Percentiles rank a stretch among this genome's conserved stretches.
Conservation (phyloP, 2,329 filamentous ascomycete species). For the Penicillium sumatraense region DNA sequence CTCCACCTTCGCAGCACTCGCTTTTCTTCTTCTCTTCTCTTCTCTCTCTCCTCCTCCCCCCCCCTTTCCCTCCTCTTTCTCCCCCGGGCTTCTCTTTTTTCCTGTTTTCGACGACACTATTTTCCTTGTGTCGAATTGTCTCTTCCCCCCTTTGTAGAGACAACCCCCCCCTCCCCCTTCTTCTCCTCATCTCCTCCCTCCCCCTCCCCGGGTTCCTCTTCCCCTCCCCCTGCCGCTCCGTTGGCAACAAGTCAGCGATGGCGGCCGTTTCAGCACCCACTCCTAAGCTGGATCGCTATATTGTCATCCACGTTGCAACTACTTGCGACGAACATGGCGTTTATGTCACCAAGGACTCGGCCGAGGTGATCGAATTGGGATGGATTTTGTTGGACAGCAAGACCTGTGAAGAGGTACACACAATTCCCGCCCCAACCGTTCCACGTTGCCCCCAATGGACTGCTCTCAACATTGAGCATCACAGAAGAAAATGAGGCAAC, state of each 20-base stretch:
- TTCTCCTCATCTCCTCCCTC: slow-evolving; percentile 14
- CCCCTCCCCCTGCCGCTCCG: slow-evolving; percentile 30
- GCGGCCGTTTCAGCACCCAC: slow-evolving; percentile 56
- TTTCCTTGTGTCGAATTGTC: slow-evolving; percentile 35
- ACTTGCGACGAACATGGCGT: slow-evolving; percentile 99
- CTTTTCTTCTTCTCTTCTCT: slow-evolving; percentile 16
- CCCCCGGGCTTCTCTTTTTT: slow-evolving; percentile 27
- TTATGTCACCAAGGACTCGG: slow-evolving; percentile 98
- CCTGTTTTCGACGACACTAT: slow-evolving; percentile 27
- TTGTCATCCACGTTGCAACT: slow-evolving; percentile 97
- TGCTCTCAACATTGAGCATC: background rate
- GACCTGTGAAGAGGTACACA: slow-evolving; percentile 84
- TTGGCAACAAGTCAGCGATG: slow-evolving; percentile 43
- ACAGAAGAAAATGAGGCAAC: background rate
- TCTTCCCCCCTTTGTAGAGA: slow-evolving; percentile 33
- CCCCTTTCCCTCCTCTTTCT: slow-evolving; percentile 22
- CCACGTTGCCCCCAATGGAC: background rate
- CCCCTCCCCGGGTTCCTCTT: slow-evolving; percentile 16
- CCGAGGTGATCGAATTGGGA: slow-evolving; percentile 97
- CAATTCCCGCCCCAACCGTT: slow-evolving; percentile 13
- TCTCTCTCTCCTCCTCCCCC: slow-evolving; percentile 21
- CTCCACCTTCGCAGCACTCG: slow-evolving; percentile 30
- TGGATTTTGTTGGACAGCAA: slow-evolving; percentile 96
- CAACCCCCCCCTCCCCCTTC: slow-evolving; percentile 20
- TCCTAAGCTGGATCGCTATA: slow-evolving; percentile 88